phyloP scores from a whole-genome alignment of 164 flowering plant genomes.

The Macadamia tetraphylla region DNA sequence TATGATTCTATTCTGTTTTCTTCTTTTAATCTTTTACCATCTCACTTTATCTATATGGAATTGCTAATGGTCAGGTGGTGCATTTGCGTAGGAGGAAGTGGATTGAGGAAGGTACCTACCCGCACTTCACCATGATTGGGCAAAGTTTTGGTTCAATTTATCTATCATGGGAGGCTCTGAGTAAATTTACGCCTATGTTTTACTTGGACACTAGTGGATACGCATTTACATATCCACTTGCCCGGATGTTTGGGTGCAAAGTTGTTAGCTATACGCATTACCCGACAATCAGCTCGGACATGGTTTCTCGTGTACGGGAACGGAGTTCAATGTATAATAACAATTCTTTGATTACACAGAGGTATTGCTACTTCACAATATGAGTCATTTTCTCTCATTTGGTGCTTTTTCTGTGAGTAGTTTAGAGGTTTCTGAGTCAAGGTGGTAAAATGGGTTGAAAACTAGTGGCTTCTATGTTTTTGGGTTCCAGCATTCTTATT shows the following conservation, averaged over 20 bases:
- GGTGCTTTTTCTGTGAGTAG: neutral
- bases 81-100: constrained; percentile 75
- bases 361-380: constrained; percentile 34
- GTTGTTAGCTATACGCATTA: constrained; percentile 92
- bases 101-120: constrained; percentile 88
- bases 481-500: neutral
- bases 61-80: constrained; percentile 52
- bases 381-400: neutral
- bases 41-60: neutral
- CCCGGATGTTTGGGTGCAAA: constrained; percentile 85
- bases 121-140: constrained; percentile 91
- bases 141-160: constrained; percentile 90
- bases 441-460: neutral
- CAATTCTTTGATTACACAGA: constrained; percentile 55
- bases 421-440: neutral
- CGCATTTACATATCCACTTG: constrained; percentile 94
- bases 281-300: constrained; percentile 92
- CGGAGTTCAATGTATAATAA: constrained; percentile 75
- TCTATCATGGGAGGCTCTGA: constrained; percentile 87
- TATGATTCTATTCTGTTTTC: neutral
- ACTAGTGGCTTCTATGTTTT: neutral
- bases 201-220: constrained; percentile 93
- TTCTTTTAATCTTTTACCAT: neutral
- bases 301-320: constrained; percentile 79
- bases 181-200: constrained; percentile 66